A percentile compares a stretch with the other conserved stretches of the same genome.
Conservation (phyloP, 2,329 filamentous ascomycete genomes). For the Macrophomina pseudophaseolina region DNA sequence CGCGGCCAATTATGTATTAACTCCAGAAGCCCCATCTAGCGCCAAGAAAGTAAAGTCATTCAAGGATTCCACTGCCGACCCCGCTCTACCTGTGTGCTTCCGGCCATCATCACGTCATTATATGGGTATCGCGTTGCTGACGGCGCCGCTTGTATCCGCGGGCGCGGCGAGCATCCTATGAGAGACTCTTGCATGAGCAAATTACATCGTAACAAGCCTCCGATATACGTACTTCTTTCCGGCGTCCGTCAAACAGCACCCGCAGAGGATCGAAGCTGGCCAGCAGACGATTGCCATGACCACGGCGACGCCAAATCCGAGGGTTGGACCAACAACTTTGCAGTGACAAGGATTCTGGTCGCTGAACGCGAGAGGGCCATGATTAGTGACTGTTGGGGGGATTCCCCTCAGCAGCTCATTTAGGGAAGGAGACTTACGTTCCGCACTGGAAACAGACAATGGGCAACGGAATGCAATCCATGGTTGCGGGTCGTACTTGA, state of each 20-base stretch:
- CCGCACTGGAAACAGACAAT: slow-evolving; percentile 62
- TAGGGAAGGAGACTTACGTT: slow-evolving; percentile 36
- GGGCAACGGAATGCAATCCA: slow-evolving; percentile 55
- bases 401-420: slow-evolving; percentile 3
- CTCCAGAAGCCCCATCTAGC: not conserved
- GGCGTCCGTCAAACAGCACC: slow-evolving; percentile 60
- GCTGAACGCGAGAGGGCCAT: slow-evolving; percentile 38
- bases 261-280: slow-evolving; percentile 61
- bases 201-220: not conserved
- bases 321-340: slow-evolving; percentile 61
- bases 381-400: not conserved
- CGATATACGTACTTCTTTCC: slow-evolving; percentile 57
- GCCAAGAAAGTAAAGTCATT: slow-evolving; percentile 5
- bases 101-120: slow-evolving; percentile 33
- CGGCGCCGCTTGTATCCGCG: slow-evolving; percentile 57
- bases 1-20: not conserved
- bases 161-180: slow-evolving; percentile 58
- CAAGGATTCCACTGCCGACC: slow-evolving; percentile 15
- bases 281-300: slow-evolving; percentile 60
- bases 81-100: slow-evolving; percentile 20
- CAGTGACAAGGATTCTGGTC: slow-evolving; percentile 63
- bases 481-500: not conserved
- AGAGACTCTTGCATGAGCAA: not conserved
- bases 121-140: slow-evolving; percentile 57
- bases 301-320: slow-evolving; percentile 57